These are phyloP conservation scores for Chalciporus pseudorubinellus DNA, from an alignment of 768 basidiomycete species.

Conservation along the genomic window DNA sequence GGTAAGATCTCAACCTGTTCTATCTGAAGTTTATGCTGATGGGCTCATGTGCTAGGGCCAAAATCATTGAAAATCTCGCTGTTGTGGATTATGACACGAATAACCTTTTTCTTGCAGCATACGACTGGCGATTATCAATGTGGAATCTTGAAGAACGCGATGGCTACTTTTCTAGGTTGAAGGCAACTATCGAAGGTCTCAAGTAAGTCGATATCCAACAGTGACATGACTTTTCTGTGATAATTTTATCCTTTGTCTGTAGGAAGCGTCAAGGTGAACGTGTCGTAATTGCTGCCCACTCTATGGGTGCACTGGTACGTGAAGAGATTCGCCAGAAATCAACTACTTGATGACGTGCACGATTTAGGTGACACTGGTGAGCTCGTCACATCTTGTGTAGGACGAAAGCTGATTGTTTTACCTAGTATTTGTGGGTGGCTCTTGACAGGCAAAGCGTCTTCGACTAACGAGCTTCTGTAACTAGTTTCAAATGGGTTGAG, in stretches of 20 bases:
- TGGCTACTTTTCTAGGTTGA: slow-evolving; percentile 83
- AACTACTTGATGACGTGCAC: slow-evolving; percentile 43
- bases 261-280: slow-evolving; percentile 73
- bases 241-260: not conserved
- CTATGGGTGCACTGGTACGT: slow-evolving; percentile 80
- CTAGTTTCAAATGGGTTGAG: slow-evolving; percentile 95
- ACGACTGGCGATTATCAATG: slow-evolving; percentile 89
- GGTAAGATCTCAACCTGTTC: slow-evolving; percentile 43
- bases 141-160: slow-evolving; percentile 92
- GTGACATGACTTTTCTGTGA: not conserved
- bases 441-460: not conserved
- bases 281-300: slow-evolving; percentile 80
- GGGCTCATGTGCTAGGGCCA: slow-evolving; percentile 55
- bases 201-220: slow-evolving; percentile 42
- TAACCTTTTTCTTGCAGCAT: slow-evolving; percentile 78
- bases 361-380: slow-evolving; percentile 46
- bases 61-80: slow-evolving; percentile 93
- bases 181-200: slow-evolving; percentile 76
- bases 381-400: slow-evolving; percentile 19
- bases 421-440: slow-evolving; percentile 79
- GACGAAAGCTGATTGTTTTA: slow-evolving; percentile 4
- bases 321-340: not conserved
- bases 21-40: not conserved
- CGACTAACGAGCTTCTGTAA: slow-evolving; percentile 6
- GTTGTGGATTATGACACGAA: slow-evolving; percentile 92